phyloP scores from a whole-genome alignment of 257 asterid genomes.

The Fraxinus americana region DNA sequence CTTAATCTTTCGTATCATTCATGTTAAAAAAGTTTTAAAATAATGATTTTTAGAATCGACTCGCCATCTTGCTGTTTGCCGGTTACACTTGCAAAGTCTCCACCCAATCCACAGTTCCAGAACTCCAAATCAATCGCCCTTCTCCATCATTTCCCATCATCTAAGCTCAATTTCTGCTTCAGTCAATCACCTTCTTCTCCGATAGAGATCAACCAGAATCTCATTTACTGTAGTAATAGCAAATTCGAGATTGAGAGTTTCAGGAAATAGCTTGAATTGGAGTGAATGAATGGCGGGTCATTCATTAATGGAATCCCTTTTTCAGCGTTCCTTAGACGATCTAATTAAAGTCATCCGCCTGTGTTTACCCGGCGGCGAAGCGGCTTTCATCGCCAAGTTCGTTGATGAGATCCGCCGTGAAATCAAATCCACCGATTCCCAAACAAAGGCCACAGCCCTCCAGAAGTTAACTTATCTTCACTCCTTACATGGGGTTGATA shows the following conservation, averaged over 20 bases:
- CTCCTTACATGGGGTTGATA: conserved; percentile 72
- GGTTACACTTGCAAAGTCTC: neutral
- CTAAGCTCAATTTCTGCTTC: neutral
- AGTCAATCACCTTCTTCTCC: neutral
- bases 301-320: conserved; percentile 83
- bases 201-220: neutral
- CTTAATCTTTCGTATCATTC: no score
- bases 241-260: neutral
- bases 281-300: conserved; percentile 48
- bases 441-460: conserved; percentile 72
- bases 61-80: neutral
- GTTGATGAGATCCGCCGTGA: conserved; percentile 91
- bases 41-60: no score
- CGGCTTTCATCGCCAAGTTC: conserved; percentile 61
- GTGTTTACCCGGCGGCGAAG: conserved; percentile 41
- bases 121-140: neutral
- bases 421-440: conserved; percentile 76
- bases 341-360: conserved; percentile 75
- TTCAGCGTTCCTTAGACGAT: conserved; percentile 82
- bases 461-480: conserved; percentile 81
- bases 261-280: neutral
- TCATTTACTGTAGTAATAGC: neutral
- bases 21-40: no score
- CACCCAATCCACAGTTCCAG: neutral
- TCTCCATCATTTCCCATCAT: neutral